A percentile compares a stretch with the other conserved stretches of the same genome.
Conservation (phyloP, 2,329 filamentous ascomycete genomes). For the Monilinia polystroma region DNA sequence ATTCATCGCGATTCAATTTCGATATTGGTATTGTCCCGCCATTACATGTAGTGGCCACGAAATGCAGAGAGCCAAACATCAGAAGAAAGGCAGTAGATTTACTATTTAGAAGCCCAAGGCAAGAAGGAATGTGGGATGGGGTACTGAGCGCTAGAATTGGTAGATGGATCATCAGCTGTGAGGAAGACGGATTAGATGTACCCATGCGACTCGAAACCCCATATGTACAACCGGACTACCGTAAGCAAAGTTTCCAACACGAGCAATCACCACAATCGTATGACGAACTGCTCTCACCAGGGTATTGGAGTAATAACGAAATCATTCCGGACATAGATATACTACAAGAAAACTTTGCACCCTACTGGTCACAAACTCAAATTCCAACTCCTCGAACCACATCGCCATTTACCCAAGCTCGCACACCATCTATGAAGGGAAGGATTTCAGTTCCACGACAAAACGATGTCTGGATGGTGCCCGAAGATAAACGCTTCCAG, state of each 20-base stretch:
- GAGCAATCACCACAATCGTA: background rate
- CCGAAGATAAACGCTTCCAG: slow-evolving; percentile 35
- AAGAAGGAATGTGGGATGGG: slow-evolving; percentile 68
- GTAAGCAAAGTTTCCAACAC: background rate
- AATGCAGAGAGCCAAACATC: slow-evolving; percentile 58
- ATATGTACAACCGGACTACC: background rate
- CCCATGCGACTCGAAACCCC: slow-evolving; percentile 17
- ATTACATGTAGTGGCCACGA: slow-evolving; percentile 64
- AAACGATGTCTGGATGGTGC: slow-evolving; percentile 28
- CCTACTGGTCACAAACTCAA: slow-evolving; percentile 10
- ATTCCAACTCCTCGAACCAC: background rate
- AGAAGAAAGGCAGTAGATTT: slow-evolving; percentile 62
- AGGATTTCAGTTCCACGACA: background rate
- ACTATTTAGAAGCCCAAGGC: slow-evolving; percentile 55
- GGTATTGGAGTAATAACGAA: background rate
- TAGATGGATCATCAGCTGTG: slow-evolving; percentile 33
- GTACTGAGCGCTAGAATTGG: slow-evolving; percentile 35
- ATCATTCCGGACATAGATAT: background rate
- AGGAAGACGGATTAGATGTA: slow-evolving; percentile 34
- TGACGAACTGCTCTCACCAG: background rate
- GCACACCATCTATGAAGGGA: background rate
- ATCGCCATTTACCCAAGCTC: slow-evolving; percentile 6
- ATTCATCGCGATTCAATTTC: slow-evolving; percentile 55
- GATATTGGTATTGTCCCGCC: slow-evolving; percentile 64
- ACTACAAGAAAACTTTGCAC: slow-evolving; percentile 1